Percentiles rank a stretch among this genome's conserved stretches.
Conservation (phyloP, 495 filamentous ascomycete genomes). For the Aspergillus cristatus region DNA sequence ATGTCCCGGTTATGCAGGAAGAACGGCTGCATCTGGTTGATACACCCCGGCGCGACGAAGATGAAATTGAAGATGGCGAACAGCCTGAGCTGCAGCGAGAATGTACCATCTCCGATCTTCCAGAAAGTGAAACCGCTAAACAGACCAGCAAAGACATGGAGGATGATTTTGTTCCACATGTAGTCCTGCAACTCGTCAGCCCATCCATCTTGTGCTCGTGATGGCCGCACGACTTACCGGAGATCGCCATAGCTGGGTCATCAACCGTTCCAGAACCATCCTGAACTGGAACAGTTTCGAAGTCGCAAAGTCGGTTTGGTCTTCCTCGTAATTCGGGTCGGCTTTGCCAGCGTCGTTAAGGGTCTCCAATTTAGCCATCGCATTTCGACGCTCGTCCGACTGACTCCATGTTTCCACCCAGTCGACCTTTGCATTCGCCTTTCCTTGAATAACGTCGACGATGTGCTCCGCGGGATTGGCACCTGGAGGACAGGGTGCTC, state of each 20-base stretch:
- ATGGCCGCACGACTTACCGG: conserved; percentile 61
- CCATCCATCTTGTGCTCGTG: conserved; percentile 24
- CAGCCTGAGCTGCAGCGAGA: conserved; percentile 26
- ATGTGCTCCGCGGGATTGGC: conserved; percentile 53
- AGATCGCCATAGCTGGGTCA: conserved; percentile 78
- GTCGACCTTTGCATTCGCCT: conserved; percentile 22
- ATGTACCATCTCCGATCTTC: conserved; percentile 34
- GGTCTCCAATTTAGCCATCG: conserved; percentile 49
- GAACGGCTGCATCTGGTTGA: conserved; percentile 82
- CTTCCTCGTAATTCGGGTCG: conserved; percentile 31
- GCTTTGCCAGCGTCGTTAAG: conserved; percentile 41
- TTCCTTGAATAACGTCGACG: conserved; percentile 39
- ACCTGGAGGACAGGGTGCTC: conserved; percentile 37
- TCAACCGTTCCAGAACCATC: conserved; percentile 51
- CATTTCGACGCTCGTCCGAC: conserved; percentile 52
- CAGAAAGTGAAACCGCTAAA: conserved; percentile 40
- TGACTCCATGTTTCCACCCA: conserved; percentile 43
- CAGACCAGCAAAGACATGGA: conserved; percentile 30
- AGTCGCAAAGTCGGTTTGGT: conserved; percentile 39
- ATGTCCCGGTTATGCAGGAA: conserved; percentile 71
- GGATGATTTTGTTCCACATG: conserved; percentile 34
- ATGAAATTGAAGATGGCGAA: conserved; percentile 65
- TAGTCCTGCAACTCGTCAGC: conserved; percentile 23
- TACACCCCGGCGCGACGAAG: conserved; percentile 67
- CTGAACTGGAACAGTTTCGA: conserved; percentile 39